Conservation (phyloP, 2,329 filamentous ascomycete species). For the Metarhizium sp. region DNA sequence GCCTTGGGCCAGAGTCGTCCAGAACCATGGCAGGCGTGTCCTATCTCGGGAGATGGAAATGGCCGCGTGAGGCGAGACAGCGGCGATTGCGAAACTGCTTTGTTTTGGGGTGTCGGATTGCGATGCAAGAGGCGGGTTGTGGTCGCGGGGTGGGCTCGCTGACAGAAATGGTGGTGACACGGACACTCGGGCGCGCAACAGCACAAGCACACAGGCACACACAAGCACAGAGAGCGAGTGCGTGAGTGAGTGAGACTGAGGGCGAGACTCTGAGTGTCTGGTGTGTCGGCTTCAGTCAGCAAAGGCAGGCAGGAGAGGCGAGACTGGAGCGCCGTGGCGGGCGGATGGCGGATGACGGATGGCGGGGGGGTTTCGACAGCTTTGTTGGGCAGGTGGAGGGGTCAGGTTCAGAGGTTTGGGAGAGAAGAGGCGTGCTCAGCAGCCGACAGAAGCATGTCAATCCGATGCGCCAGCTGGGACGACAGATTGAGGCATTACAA, state of each 20-base stretch:
- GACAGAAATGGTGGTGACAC: not conserved
- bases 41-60: not conserved
- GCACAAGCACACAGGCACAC: not conserved
- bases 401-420: slow-evolving; percentile 11
- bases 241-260: not conserved
- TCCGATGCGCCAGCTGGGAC: slow-evolving; percentile 12
- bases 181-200: not conserved
- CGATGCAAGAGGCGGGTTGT: not conserved
- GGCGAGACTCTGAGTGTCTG: not conserved
- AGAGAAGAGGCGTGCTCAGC: slow-evolving; percentile 15
- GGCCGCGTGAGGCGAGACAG: not conserved
- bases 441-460: slow-evolving; percentile 19
- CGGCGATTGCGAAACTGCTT: not conserved
- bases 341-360: slow-evolving; percentile 1
- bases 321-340: not conserved
- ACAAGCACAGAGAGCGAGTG: not conserved
- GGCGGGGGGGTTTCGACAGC: not conserved
- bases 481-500: slow-evolving; percentile 17
- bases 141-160: slow-evolving; percentile 7
- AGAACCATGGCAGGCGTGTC: slow-evolving; percentile 25
- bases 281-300: not conserved
- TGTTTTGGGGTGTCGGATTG: not conserved
- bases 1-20: slow-evolving; percentile 28
- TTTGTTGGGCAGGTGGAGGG: slow-evolving; percentile 8
- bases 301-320: not conserved